Conservation (phyloP, 2,329 filamentous ascomycete species). For the Trichoderma koningiopsis region DNA sequence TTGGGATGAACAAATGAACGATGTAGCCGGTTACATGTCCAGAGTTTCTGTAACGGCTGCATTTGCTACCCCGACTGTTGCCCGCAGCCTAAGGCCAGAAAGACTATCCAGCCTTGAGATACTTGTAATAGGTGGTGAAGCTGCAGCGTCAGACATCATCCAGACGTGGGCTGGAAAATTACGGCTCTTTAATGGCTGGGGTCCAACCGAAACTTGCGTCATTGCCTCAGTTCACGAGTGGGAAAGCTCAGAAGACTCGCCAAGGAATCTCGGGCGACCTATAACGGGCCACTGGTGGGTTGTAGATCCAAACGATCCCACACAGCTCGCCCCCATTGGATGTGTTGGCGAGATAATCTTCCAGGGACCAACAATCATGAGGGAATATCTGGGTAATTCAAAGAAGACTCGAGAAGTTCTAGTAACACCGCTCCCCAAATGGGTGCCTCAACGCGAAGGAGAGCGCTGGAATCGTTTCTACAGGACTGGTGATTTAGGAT, state of each 20-base stretch:
- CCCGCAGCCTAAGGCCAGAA: not conserved
- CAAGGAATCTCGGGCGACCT: not conserved
- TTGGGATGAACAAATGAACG: conserved; percentile 20
- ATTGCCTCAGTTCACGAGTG: conserved; percentile 11
- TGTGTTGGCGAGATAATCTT: conserved; percentile 8
- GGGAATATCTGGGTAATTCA: conserved; percentile 6
- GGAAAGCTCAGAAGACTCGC: not conserved
- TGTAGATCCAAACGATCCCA: conserved; percentile 13
- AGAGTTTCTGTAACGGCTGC: not conserved
- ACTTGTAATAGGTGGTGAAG: conserved; percentile 12
- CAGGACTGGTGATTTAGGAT: conserved; percentile 50
- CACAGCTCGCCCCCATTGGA: not conserved
- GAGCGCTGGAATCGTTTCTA: conserved; percentile 37
- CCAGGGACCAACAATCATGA: conserved; percentile 3
- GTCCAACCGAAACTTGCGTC: conserved; percentile 20
- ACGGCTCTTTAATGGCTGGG: conserved; percentile 15
- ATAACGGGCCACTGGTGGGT: conserved; percentile 19
- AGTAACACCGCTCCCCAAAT: conserved; percentile 32
- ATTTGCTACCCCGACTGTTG: conserved; percentile 14
- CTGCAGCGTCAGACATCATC: conserved; percentile 1
- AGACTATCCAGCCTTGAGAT: not conserved
- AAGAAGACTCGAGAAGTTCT: not conserved
- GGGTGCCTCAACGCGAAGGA: conserved; percentile 30
- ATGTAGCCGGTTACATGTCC: not conserved
- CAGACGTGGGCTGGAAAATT: not conserved